Base-by-base conservation (phyloP, 805 yeast genomes). In the Lipomyces kockii region DNA sequence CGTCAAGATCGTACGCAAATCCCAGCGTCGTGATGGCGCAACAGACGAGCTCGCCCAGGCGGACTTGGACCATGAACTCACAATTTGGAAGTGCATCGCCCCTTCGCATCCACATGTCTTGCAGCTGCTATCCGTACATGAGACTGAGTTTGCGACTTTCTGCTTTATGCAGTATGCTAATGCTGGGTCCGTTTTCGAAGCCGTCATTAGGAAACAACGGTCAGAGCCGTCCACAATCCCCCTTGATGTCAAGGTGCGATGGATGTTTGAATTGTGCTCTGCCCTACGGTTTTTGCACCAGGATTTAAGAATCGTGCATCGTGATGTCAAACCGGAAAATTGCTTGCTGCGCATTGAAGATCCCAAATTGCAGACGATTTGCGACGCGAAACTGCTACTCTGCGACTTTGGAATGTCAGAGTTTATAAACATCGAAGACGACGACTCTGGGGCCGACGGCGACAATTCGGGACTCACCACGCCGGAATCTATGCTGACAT, bases 321-420 rank as follows among this genome's bases (percentile, higher is more conserved):
- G 97, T 1, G 97, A 91, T 78, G 77, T 91, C 58, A 91, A 91
- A 78, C 81, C 91, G 56, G 97, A 91, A 73, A 91, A 91, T 74
- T 90, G 94, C 68, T 79, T 91, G 56, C 76, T 91, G 34, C 87
- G 87, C 68, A 79, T 81, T 25, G 71, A 72, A 58, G 70, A 71
- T 5, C 61, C 34, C 14, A 49, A 58, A 6, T 22, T 32, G 25
- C 58, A 65, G 37, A 17, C 55, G 11, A 22, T 67, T 27, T 7
- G 14, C 2, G 58, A 61, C 32, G 68, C 72, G 6, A 25, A 46
- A 9, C 81, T 91, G 69, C 75, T 89, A 32, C 76, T 93, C 6
- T 91, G 97, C 79, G 98, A 93, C 78, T 93, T 93, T 80, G 98
- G 98, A 4, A 91, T 93, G 96, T 81, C 86, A 60, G 80, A 80